Percentiles rank a stretch among this genome's conserved stretches.
phyloP scores from a whole-genome alignment of 495 filamentous ascomycete genomes.

The Astrothelium subdiscretum region DNA sequence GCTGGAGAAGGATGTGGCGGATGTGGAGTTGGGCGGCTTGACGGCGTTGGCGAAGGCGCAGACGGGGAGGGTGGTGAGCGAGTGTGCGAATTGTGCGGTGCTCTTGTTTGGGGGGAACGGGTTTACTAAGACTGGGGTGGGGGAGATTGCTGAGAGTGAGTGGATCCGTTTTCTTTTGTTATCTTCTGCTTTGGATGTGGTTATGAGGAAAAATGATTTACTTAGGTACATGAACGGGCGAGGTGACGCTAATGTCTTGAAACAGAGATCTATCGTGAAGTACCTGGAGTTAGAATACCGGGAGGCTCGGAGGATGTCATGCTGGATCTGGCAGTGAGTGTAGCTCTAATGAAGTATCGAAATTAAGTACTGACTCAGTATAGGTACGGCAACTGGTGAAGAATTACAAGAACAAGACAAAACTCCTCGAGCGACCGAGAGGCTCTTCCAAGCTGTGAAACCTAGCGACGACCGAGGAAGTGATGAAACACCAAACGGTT shows the following conservation, averaged over 20 bases:
- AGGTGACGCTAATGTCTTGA: not conserved
- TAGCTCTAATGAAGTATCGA: not conserved
- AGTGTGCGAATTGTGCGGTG: slow-evolving; percentile 56
- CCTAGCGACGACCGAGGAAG: slow-evolving; percentile 18
- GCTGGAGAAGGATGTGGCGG: slow-evolving; percentile 49
- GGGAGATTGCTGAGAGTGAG: slow-evolving; percentile 50
- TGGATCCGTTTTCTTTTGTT: not conserved
- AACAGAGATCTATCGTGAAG: slow-evolving; percentile 48
- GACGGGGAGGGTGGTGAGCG: slow-evolving; percentile 54
- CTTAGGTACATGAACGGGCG: not conserved
- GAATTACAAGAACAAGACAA: slow-evolving; percentile 53
- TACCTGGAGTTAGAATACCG: slow-evolving; percentile 49
- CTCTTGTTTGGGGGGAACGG: slow-evolving; percentile 65
- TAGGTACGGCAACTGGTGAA: slow-evolving; percentile 53
- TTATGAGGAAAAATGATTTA: not conserved
- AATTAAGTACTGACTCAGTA: not conserved
- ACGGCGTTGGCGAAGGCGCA: slow-evolving; percentile 63
- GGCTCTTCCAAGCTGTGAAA: slow-evolving; percentile 25
- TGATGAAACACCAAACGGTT: no score
- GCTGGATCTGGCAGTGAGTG: slow-evolving; percentile 47
- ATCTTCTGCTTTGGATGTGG: not conserved
- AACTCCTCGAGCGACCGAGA: slow-evolving; percentile 38
- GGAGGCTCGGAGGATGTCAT: slow-evolving; percentile 69
- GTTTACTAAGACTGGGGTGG: slow-evolving; percentile 54
- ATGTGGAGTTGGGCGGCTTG: slow-evolving; percentile 54